Base-by-base conservation (phyloP, 148 eudicot species). In the Polygonum aviculare region DNA sequence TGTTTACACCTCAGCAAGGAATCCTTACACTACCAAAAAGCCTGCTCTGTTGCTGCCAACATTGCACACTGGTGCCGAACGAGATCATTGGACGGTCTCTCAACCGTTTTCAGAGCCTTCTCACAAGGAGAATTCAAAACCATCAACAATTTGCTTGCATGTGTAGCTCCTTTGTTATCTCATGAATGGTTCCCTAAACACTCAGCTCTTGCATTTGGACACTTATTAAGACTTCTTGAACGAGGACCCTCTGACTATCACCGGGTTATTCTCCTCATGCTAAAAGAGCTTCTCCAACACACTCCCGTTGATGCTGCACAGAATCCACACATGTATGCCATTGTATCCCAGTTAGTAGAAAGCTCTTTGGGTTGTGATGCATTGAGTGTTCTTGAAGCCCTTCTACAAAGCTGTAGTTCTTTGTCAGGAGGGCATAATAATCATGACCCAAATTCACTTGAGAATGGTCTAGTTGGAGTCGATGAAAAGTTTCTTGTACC, bases 311-410 rank as follows among this genome's bases (percentile, higher is more conserved):
- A 95, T 83, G 93, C 99, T 36, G 97, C 99, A 62, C 98, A 95
- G 80, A 95, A 96, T 77, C 99, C 99, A 1, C 99, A 95, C 77
- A 95, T 95, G 99, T 95, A 95, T 80, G 94, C 99, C 12, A 89
- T 93, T 54, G 99, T 95, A 41, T 95, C 99, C 47, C 99, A 95
- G 81, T 86, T 93, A 7, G 99, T 95, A n/a, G 99, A 95, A 82
- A 95, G 99, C 84, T 91, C 98, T 78, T 78, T 95, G 80, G 93
- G 98, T 47, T 95, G 98, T 90, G 99, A 95, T 71, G 99, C 99
- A 36, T 90, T 93, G 7, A 95, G 92, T 70, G 99, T 95, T 15
- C 83, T 95, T 40, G 99, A 95, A 88, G 99, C 99, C 63, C 98
- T 95, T 54, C 69, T 95, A 77, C 99, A 95, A 76, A 95, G 99